These are phyloP conservation scores for Cyberlindnera nakhonratchasimensis DNA, from an alignment of 805 yeast genomes.

Conservation along the genomic window DNA sequence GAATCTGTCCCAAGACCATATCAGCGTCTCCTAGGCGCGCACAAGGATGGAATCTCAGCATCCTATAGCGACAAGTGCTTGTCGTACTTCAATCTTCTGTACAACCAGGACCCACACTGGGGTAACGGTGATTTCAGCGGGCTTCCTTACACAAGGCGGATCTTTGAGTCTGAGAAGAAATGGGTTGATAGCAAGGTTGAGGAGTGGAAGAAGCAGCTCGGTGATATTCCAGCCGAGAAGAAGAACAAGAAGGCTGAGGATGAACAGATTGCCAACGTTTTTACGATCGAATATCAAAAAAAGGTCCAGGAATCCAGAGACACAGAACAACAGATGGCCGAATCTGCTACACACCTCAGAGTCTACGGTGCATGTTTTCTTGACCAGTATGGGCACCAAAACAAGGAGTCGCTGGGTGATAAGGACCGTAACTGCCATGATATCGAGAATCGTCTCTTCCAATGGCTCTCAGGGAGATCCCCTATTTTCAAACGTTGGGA, in stretches of 20 bases:
- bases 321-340: slow-evolving; percentile 25
- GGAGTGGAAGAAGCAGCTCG: slow-evolving; percentile 12
- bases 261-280: slow-evolving; percentile 12
- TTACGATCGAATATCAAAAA: slow-evolving; percentile 19
- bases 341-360: slow-evolving; percentile 27
- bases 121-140: slow-evolving; percentile 19
- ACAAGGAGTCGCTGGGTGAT: slow-evolving; percentile 1
- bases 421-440: slow-evolving; percentile 28
- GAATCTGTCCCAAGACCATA: slow-evolving; percentile 9
- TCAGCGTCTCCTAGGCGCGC: slow-evolving; percentile 4
- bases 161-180: slow-evolving; percentile 21
- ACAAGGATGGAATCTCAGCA: slow-evolving; percentile 4
- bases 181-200: slow-evolving; percentile 18
- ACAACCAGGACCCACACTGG: slow-evolving; percentile 24
- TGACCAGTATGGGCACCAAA: slow-evolving; percentile 17
- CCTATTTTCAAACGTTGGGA: slow-evolving; percentile 40
- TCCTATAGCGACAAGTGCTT: slow-evolving; percentile 28
- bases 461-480: slow-evolving; percentile 35
- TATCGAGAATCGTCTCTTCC: slow-evolving; percentile 36
- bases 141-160: slow-evolving; percentile 19
- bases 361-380: slow-evolving; percentile 29
- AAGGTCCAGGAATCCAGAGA: slow-evolving; percentile 17
- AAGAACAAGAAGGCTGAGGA: slow-evolving; percentile 15
- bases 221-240: slow-evolving; percentile 13
- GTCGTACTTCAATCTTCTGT: slow-evolving; percentile 29